Evolutionary conservation across 2,329 filamentous ascomycete genomes (phyloP), one percentile per base, ranked within the genome.

Genomic region (Paramyrothecium sp.): DNA sequence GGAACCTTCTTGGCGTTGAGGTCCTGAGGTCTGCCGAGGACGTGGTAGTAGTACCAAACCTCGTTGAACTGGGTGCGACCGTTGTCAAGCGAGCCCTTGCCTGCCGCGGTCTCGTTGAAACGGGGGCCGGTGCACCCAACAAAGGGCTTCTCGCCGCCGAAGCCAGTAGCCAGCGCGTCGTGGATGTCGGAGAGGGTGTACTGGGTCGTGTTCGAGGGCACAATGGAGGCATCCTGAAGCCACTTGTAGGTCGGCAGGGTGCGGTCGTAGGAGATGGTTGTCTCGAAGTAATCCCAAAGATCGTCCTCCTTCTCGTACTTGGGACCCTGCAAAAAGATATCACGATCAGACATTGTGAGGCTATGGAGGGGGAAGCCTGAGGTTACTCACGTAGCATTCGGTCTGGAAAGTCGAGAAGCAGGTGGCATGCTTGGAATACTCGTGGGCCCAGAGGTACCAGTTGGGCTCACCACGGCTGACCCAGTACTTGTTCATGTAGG

Each of bases 381-480:
- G 7, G 7, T 17, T 19, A 5, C 66, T 26, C 64, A 70, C 68
- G 69, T 88, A 89, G 79, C 87, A 90, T 30, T 83, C 79, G 7
- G 78, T 71, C 65, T 89, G 84, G 67, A 89, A 89, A 59, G 82
- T 88, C 51, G 80, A 84, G 75, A 76, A 89, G 77, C 87, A 90
- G 16, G 86, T 89, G 3, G 80, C 86, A 71, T 88, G 86, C 75
- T 89, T 89, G 72, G 77, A 81, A 75, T 86, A 89, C 67, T 89
- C 86, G 74, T 89, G 86, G 44, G 72, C 86, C 86, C 86, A 89
- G 73, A 90, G 83, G 34, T 81, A 77, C 53, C 74, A 69, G 72
- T 86, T 89, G 16, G 80, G 76, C 52, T 80, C 78, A 58, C 74
- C 73, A 61, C 84, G 83, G 51, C 79, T 79, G 61, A 88, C 78